Conservation (phyloP, 2,329 filamentous ascomycete species). For the Aspergillus sp. region DNA sequence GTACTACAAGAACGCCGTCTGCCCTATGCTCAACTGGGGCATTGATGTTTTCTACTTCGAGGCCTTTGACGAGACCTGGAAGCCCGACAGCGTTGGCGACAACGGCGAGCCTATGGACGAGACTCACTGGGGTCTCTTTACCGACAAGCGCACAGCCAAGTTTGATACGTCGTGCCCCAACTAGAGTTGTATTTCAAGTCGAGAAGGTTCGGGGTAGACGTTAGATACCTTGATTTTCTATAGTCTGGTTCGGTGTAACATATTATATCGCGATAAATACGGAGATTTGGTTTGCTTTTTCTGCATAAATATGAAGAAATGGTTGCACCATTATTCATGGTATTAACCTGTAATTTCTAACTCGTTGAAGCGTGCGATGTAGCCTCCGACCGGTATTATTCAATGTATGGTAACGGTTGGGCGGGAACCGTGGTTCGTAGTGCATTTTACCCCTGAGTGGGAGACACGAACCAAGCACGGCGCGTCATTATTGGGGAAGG, state of each 20-base stretch:
- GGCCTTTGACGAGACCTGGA: constrained; percentile 72
- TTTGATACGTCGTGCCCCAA: constrained; percentile 51
- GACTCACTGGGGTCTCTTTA: constrained; percentile 70
- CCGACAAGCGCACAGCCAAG: constrained; percentile 58
- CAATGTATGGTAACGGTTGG: constrained; percentile 11
- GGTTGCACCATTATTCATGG: constrained; percentile 1
- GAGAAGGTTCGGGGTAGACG: neutral
- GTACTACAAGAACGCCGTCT: constrained; percentile 64
- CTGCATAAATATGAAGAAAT: neutral
- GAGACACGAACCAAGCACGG: constrained; percentile 21
- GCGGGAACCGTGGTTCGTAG: constrained; percentile 26
- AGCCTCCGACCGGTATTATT: neutral
- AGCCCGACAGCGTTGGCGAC: constrained; percentile 63
- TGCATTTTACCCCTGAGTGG: constrained; percentile 25
- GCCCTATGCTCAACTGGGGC: constrained; percentile 64
- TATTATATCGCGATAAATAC: constrained; percentile 10
- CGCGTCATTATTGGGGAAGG: constrained; percentile 3
- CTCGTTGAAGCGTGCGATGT: neutral
- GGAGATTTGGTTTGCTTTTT: neutral
- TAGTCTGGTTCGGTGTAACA: constrained; percentile 14
- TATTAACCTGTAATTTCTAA: no score
- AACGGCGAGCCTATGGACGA: constrained; percentile 63
- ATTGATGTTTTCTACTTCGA: constrained; percentile 73
- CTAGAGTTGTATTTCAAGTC: constrained; percentile 8
- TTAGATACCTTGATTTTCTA: neutral